Base-by-base conservation (phyloP, 1,139 yeast genomes). In the Debaryomyces sp. region DNA sequence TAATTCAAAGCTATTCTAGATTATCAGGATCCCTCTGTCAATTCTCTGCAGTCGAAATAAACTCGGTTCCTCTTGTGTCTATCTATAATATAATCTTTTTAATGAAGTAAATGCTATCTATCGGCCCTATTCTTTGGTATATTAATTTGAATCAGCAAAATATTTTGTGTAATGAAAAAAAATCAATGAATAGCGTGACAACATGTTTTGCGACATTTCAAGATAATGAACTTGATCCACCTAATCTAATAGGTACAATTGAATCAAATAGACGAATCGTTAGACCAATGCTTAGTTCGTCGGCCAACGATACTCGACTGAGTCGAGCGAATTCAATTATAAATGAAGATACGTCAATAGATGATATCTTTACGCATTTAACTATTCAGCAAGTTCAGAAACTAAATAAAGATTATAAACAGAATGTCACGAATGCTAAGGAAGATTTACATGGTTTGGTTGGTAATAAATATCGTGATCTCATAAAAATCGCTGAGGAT, bases 401-500 rank as follows among this genome's bases (percentile, higher is more conserved):
- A 36, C 55, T 74, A 36, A 65, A 66, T 41, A 50, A 58, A 13
- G 67, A 68, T 30, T 74, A 73, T 50, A 60, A 63, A 40, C 54
- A 54, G 23, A 61, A 60, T 38, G 62, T 62, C 18, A 61, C 60
- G 10, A 52, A 56, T 18, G 60, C 69, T 40, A 64, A 71, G 53
- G 59, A 64, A 13, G 82, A 82, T 45, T 69, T 87, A 26, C 81
- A 87, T 49, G 58, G 68, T 2, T 68, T 86, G 41, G 90, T 87
- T 9, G 89, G 91, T 3, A 68, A 68, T 36, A 82, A 85, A 60
- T 87, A 86, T 62, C 71, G 89, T 47, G 91, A 87, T 56, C 70
- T 87, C 57, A 73, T 87, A 33, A 71, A 78, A 35, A 86, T 87
- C 6, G 89, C 92, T 0, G 91, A 87, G 58, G 81, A 82, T 51